Evolutionary conservation across 2,329 filamentous ascomycete species (phyloP).

Genomic region (Diaporthe ampelina): DNA sequence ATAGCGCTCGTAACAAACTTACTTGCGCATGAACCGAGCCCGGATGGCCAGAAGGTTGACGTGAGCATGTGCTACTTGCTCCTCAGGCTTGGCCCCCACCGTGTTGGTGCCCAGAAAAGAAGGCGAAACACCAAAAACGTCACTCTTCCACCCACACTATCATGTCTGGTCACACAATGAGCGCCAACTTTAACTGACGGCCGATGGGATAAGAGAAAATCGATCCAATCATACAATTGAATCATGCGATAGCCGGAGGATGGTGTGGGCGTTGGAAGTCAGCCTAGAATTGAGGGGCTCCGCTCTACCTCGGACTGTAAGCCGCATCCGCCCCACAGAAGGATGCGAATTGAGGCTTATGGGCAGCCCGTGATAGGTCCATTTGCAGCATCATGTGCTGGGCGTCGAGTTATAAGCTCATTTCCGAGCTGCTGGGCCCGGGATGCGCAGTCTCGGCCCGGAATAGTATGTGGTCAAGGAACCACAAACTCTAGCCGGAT

Average conservation of each 20-base stretch:
- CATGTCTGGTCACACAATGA: background rate
- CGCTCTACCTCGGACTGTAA: constrained; percentile 27
- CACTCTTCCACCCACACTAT: no score
- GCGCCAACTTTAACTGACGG: background rate
- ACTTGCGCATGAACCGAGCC: background rate
- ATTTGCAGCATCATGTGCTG: constrained; percentile 15
- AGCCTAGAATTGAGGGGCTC: constrained; percentile 17
- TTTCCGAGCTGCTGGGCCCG: constrained; percentile 17
- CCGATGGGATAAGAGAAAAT: background rate
- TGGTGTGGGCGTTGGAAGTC: background rate
- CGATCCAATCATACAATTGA: background rate
- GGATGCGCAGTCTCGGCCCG: background rate
- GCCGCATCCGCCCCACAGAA: constrained; percentile 28
- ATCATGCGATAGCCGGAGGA: background rate
- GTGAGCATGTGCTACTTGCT: background rate
- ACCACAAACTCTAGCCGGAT: background rate
- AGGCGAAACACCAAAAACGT: background rate
- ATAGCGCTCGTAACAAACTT: background rate
- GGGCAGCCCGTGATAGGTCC: constrained; percentile 15
- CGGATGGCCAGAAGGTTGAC: background rate
- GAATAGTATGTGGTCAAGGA: background rate
- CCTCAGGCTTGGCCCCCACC: constrained; percentile 4
- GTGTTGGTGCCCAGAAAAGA: background rate
- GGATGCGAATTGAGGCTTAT: constrained; percentile 9
- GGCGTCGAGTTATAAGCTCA: constrained; percentile 6